These are phyloP conservation scores for Incumbomyces delicatus DNA, from an alignment of 2,329 filamentous ascomycete species.

Conservation along the genomic window DNA sequence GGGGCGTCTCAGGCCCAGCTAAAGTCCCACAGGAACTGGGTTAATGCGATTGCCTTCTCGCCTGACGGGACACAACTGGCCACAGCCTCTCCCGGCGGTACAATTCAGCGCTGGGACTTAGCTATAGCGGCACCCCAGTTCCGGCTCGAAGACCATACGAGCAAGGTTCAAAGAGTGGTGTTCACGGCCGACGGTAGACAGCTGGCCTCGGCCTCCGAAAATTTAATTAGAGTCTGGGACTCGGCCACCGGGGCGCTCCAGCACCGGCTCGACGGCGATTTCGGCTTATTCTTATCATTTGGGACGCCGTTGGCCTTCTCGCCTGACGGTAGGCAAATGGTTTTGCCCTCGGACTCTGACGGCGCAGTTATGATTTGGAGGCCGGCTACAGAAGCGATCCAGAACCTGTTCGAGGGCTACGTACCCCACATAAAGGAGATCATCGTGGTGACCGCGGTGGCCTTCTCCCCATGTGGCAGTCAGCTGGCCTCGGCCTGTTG, in stretches of 20 bases:
- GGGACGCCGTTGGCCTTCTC: constrained; percentile 18
- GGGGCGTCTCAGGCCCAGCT: background rate
- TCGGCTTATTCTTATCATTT: constrained; percentile 8
- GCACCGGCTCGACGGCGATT: background rate
- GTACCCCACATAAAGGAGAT: too few relatives aligned
- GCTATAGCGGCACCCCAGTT: too few relatives aligned
- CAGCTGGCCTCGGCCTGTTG: background rate
- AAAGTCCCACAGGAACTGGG: background rate
- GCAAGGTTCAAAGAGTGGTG: too few relatives aligned
- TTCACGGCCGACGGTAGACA: too few relatives aligned
- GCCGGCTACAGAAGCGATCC: background rate
- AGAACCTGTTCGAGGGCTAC: constrained; percentile 7
- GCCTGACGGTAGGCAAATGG: constrained; percentile 16
- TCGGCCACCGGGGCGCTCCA: too few relatives aligned
- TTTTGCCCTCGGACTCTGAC: constrained; percentile 14
- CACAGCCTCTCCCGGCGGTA: too few relatives aligned
- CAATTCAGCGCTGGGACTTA: too few relatives aligned
- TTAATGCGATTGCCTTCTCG: background rate
- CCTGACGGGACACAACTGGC: too few relatives aligned
- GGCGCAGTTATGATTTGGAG: constrained; percentile 5
- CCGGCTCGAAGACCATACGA: too few relatives aligned
- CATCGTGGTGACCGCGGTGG: constrained; percentile 13
- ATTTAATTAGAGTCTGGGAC: too few relatives aligned
- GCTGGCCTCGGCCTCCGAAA: too few relatives aligned
- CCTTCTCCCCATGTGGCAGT: background rate